phyloP scores from a whole-genome alignment of 2,329 filamentous ascomycete species.

The Colletotrichum somersetense region DNA sequence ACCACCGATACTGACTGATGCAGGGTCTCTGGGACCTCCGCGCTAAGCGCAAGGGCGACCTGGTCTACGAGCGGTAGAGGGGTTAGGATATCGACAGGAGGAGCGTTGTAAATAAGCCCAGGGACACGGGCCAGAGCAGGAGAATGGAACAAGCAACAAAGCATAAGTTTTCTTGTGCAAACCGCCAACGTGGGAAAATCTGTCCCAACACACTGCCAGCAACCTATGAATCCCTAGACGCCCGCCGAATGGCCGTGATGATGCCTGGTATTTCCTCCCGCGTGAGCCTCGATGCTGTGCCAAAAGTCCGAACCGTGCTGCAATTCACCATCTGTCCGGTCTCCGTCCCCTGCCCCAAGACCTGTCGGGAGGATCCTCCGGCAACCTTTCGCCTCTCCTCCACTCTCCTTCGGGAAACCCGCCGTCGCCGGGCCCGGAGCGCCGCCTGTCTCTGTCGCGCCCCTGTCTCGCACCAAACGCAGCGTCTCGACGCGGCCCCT shows the following conservation, averaged over 20 bases:
- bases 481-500: conserved; percentile 35
- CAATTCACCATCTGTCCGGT: conserved; percentile 47
- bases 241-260: conserved; percentile 1
- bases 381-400: conserved; percentile 74
- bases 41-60: conserved; percentile 89
- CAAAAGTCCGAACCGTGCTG: not conserved
- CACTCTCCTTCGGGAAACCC: conserved; percentile 69
- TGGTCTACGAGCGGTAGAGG: conserved; percentile 80
- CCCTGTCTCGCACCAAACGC: conserved; percentile 49
- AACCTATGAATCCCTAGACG: not conserved
- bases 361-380: conserved; percentile 59
- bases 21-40: conserved; percentile 90
- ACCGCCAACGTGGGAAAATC: not conserved
- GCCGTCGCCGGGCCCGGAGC: conserved; percentile 52
- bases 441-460: conserved; percentile 53
- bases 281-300: conserved; percentile 15
- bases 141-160: conserved; percentile 25
- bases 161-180: conserved; percentile 7
- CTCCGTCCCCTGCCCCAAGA: conserved; percentile 61
- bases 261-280: conserved; percentile 9
- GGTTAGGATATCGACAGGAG: conserved; percentile 33
- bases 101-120: conserved; percentile 57
- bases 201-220: not conserved
- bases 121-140: conserved; percentile 12
- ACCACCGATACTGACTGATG: conserved; percentile 42